Evolutionary conservation across 2,329 filamentous ascomycete species (phyloP).

Genomic region (Lachnellula subtilissima): DNA sequence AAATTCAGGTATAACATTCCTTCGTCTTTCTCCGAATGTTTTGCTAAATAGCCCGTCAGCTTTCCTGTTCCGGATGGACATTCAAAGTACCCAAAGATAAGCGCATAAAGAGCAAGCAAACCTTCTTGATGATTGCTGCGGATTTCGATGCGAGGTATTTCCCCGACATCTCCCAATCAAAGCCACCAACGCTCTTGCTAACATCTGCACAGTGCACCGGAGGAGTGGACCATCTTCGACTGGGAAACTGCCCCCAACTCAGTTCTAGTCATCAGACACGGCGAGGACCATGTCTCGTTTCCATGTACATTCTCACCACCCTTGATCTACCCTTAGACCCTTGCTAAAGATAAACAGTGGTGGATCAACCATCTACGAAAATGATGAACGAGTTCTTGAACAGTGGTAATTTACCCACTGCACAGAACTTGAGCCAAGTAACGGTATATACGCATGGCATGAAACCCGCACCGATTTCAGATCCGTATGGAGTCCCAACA

Average conservation of each 20-base stretch:
- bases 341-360: neutral
- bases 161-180: neutral
- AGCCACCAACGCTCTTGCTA: neutral
- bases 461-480: neutral
- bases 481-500: constrained; percentile 10
- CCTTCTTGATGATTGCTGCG: constrained; percentile 3
- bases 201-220: neutral
- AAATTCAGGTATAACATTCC: neutral
- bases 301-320: neutral
- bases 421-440: neutral
- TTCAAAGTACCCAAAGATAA: neutral
- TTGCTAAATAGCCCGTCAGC: neutral
- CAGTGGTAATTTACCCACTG: constrained; percentile 4
- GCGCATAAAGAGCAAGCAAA: neutral
- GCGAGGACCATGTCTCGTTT: constrained; percentile 14
- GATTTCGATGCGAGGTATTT: constrained; percentile 1
- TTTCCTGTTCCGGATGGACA: constrained; percentile 9
- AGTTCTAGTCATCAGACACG: constrained; percentile 10
- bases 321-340: neutral
- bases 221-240: constrained; percentile 5
- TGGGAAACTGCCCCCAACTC: constrained; percentile 6
- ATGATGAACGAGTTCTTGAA: constrained; percentile 11
- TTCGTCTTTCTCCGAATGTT: neutral
- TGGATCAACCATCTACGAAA: constrained; percentile 6
- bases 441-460: constrained; percentile 11